Conservation (phyloP, 257 asterid genomes). For the Solanum piurae region DNA sequence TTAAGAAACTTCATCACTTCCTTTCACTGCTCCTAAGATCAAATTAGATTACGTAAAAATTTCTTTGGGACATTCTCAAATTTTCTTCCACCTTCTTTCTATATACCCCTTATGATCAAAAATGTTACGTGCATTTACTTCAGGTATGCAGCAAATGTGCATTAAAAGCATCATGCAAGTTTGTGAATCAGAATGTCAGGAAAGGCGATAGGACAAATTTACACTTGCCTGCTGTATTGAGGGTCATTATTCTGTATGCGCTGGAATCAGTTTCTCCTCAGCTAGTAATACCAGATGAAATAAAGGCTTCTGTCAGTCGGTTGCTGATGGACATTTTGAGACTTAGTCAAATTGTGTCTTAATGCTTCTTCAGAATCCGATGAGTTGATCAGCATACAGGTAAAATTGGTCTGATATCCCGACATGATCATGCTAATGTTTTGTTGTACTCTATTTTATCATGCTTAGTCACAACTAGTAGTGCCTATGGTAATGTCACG, state of each 20-base stretch:
- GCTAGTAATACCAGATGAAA: slow-evolving; percentile 47
- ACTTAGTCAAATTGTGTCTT: slow-evolving; percentile 32
- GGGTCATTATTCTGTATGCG: slow-evolving; percentile 46
- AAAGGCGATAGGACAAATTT: slow-evolving; percentile 16
- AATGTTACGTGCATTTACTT: neutral
- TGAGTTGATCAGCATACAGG: neutral
- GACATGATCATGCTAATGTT: neutral
- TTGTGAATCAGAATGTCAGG: slow-evolving; percentile 27
- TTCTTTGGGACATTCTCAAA: neutral
- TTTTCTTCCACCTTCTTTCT: neutral
- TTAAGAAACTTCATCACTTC: neutral
- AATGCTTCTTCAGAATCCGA: neutral
- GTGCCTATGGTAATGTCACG: neutral
- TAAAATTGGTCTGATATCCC: neutral
- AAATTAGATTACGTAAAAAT: neutral
- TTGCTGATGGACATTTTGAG: slow-evolving; percentile 44
- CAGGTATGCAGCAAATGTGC: slow-evolving; percentile 72
- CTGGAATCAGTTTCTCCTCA: slow-evolving; percentile 47
- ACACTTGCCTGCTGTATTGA: slow-evolving; percentile 32
- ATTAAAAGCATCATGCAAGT: slow-evolving; percentile 44
- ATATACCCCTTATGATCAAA: neutral
- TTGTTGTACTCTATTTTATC: neutral
- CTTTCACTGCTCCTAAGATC: neutral
- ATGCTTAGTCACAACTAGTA: neutral
- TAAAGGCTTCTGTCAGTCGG: slow-evolving; percentile 37